These are phyloP conservation scores for Blastobotrys elegans DNA, from an alignment of 1,139 yeast genomes.

Conservation along the genomic window DNA sequence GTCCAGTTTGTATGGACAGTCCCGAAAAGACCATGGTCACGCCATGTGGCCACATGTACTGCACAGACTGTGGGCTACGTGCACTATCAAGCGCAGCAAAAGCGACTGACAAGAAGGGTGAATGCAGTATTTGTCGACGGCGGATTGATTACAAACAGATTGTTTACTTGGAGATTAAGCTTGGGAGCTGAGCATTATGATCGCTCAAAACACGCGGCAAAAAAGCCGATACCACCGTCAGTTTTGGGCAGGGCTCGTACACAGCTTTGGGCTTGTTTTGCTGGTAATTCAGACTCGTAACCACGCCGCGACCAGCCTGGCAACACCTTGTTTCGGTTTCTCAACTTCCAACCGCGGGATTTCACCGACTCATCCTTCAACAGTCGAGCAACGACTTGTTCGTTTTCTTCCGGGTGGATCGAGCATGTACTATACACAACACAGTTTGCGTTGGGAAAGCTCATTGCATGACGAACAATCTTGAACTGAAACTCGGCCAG, in stretches of 20 bases:
- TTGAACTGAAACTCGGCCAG: conserved; percentile 81
- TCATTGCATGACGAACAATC: conserved; percentile 82
- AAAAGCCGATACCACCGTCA: conserved; percentile 97
- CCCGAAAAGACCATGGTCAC: conserved; percentile 35
- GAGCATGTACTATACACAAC: conserved; percentile 97
- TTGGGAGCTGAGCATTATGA: background rate
- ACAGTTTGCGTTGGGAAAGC: conserved; percentile 67
- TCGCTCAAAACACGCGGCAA: conserved; percentile 73
- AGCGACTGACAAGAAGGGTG: conserved; percentile 29
- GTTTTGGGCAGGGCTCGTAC: conserved; percentile 77
- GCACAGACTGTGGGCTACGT: conserved; percentile 34
- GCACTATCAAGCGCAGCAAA: conserved; percentile 30
- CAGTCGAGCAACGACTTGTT: conserved; percentile 76
- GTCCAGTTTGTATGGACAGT: conserved; percentile 35
- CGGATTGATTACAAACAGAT: conserved; percentile 28
- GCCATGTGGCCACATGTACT: conserved; percentile 37
- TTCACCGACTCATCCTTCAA: conserved; percentile 55
- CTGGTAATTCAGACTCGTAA: conserved; percentile 55
- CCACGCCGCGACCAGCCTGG: conserved; percentile 90
- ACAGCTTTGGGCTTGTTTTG: conserved; percentile 74
- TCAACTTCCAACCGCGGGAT: conserved; percentile 69
- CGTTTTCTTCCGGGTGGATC: conserved; percentile 88
- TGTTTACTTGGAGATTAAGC: conserved; percentile 26
- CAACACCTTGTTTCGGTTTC: conserved; percentile 56
- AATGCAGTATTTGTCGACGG: conserved; percentile 35